These are phyloP conservation scores for Salmacisia buchloeana DNA, from an alignment of 1,284 basidiomycete species.

Conservation along the genomic window DNA sequence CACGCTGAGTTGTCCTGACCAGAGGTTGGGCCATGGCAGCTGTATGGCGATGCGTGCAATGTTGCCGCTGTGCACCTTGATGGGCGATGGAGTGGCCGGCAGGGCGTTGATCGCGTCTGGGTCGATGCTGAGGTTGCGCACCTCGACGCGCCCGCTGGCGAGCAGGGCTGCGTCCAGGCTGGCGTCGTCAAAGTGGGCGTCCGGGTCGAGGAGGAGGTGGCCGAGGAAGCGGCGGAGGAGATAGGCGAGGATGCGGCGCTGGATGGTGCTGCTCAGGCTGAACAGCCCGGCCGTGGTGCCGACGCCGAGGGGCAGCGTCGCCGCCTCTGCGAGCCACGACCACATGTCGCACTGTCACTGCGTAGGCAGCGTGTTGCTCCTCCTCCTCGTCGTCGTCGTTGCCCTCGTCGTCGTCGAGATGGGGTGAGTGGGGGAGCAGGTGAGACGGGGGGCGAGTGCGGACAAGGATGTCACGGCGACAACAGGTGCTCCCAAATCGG, in stretches of 20 bases:
- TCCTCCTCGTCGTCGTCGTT: no score
- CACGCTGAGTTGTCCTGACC: slow-evolving; percentile 29
- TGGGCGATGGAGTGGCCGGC: slow-evolving; percentile 53
- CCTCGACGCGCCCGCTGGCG: slow-evolving; percentile 76
- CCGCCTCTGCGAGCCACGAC: slow-evolving; percentile 6
- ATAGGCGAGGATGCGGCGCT: slow-evolving; percentile 83
- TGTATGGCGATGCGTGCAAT: slow-evolving; percentile 32
- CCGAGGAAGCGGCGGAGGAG: slow-evolving; percentile 76
- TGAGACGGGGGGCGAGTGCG: no score
- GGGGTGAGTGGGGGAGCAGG: no score
- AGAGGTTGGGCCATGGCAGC: slow-evolving; percentile 34
- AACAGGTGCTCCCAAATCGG: no score
- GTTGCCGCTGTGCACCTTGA: slow-evolving; percentile 66
- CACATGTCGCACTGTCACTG: not conserved
- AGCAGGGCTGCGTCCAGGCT: slow-evolving; percentile 75
- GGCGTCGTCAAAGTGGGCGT: not conserved
- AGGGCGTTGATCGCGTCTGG: slow-evolving; percentile 58
- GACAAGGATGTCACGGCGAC: no score
- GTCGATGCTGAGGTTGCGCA: slow-evolving; percentile 75
- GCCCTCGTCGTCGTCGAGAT: no score
- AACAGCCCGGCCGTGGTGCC: not conserved
- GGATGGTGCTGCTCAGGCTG: slow-evolving; percentile 69
- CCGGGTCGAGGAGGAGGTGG: slow-evolving; percentile 69
- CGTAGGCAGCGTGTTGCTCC: no score
- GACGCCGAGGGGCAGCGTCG: not conserved